Percentiles rank a stretch among this genome's conserved stretches.
Conservation (phyloP, 2,329 filamentous ascomycete species). For the Ophiostoma quercus region DNA sequence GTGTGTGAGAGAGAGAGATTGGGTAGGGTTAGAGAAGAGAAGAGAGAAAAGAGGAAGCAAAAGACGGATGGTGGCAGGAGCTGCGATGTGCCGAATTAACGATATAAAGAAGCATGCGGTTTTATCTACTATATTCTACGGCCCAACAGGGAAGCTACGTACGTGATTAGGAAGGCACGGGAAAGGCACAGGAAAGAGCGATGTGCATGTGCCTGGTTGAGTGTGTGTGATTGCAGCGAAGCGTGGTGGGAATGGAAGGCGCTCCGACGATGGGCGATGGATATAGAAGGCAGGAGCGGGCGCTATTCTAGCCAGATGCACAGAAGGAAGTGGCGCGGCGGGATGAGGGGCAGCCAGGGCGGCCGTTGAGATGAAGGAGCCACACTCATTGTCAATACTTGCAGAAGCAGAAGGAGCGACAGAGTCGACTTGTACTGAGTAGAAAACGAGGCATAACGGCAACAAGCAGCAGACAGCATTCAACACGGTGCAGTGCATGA, state of each 20-base stretch:
- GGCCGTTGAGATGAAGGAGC: background rate
- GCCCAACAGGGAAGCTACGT: background rate
- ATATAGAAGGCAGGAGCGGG: background rate
- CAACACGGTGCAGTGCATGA: background rate
- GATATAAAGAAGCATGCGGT: background rate
- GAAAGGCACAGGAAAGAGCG: background rate
- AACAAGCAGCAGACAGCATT: background rate
- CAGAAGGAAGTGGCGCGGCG: background rate
- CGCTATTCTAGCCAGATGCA: conserved; percentile 5
- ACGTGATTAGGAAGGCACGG: background rate
- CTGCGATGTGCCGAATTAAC: background rate
- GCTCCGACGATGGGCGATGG: background rate
- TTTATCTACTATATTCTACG: background rate
- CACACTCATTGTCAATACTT: background rate
- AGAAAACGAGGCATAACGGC: no score
- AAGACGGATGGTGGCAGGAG: background rate
- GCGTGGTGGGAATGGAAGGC: background rate
- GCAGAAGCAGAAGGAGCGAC: background rate
- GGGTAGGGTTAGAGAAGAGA: background rate
- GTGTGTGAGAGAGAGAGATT: background rate
- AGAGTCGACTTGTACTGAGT: background rate
- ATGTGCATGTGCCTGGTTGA: background rate
- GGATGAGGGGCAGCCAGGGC: conserved; percentile 1
- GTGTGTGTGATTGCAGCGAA: background rate
- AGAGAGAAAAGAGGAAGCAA: background rate